phyloP scores from a whole-genome alignment of 2,329 filamentous ascomycete genomes.

The Cadophora gregata region DNA sequence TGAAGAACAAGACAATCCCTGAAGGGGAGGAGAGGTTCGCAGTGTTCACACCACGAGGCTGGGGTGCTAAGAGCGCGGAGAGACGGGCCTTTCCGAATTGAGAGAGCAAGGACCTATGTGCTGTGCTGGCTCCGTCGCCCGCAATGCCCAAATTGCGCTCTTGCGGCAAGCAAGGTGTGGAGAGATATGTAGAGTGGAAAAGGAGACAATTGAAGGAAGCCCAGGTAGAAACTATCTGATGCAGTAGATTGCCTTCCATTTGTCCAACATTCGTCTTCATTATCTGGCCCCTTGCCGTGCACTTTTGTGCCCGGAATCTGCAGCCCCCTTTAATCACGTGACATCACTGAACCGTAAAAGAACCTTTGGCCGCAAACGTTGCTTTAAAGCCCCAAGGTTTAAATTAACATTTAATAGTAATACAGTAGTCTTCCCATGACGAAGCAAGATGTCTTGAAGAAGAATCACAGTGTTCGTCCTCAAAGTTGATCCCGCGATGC shows the following conservation, averaged over 20 bases:
- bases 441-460: neutral
- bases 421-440: neutral
- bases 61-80: neutral
- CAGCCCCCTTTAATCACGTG: neutral
- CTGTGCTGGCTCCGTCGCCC: neutral
- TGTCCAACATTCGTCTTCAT: neutral
- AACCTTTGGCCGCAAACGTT: neutral
- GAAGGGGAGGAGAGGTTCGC: slow-evolving; percentile 17
- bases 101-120: slow-evolving; percentile 1
- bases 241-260: neutral
- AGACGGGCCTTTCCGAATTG: slow-evolving; percentile 25
- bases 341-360: neutral
- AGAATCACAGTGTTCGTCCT: neutral
- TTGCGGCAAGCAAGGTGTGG: neutral
- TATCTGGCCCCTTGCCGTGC: neutral
- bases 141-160: neutral
- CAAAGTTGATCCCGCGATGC: neutral
- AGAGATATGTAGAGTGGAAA: neutral
- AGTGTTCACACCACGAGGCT: slow-evolving; percentile 12
- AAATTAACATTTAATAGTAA: neutral
- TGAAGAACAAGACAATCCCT: slow-evolving; percentile 25
- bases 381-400: neutral
- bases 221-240: neutral
- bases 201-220: neutral
- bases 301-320: too few species aligned